Base-by-base conservation (phyloP, 345 rosid species). In the Populus alba region DNA sequence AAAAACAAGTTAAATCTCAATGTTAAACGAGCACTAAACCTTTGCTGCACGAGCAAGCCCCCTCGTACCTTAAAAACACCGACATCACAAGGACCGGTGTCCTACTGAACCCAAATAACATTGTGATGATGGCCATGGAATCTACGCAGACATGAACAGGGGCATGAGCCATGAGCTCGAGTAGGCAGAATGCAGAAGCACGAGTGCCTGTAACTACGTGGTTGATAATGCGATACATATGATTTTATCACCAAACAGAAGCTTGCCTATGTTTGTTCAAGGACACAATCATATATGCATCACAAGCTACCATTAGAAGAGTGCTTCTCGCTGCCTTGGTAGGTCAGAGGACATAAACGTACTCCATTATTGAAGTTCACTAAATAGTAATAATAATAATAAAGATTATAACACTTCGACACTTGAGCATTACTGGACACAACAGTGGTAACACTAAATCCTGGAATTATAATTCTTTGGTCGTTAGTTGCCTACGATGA, bases 391-490 rank as follows among this genome's bases (percentile, higher is more conserved):
- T 12, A 41, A 41, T 41, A 51, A 51, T 12, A 39, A 45, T 3
- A 51, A 45, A 18, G 22, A 51, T 51, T 53, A 53, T 53, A 1
- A 18, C 59, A 20, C n/a, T 53, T 53, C 8, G 23, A 53, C n/a
- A 53, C 8, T 20, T 53, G 29, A 18, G 51, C 35, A 62, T 57
- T 63, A 69, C 75, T 39, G 16, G 65, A 69, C 10, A 33, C 8
- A 37, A 55, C 15, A 75, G 38, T 74, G 10, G 49, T 33, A n/a
- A 8, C 59, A 29, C n/a, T 55, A 66, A 23, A 75, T 61, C 31
- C 62, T 8, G 74, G 78, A 70, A 74, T 38, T 55, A 57, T 39
- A 71, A 57, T n/a, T 29, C 75, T 69, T 53, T 53, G 62, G 20
- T 49, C 68, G 68, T 9, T 59, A 57, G 39, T 74, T 39, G 68